Base-by-base conservation (phyloP, 371 early-diverging fungal genomes). In the Batkoa obscura region DNA sequence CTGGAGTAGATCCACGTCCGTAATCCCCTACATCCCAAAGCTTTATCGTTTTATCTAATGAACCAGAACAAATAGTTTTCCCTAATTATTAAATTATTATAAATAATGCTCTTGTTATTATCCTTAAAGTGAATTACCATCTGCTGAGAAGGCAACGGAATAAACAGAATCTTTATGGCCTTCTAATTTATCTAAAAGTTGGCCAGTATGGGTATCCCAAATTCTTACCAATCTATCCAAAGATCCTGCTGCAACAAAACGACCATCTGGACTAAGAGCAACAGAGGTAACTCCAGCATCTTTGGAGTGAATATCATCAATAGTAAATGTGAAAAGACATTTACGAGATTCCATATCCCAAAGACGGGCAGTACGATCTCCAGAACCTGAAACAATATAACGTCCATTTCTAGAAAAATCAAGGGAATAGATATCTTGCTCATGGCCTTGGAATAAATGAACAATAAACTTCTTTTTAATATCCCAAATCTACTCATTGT, bases 91-190 rank as follows among this genome's bases (percentile, higher is more conserved):
- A 15, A 41, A 10, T 32, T 36, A 12, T 13, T 17, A 6, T 36
- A 32, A 34, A 2, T 2, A 1, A 8, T 17, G 10, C 0, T 23
- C 23, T 23, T 23, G 23, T 23, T 23, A 23, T 23, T 23, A 23
- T 23, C 23, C 23, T 1, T 34, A 5, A 37, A 36, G 15, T 61
- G 57, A 69, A 51, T 64, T 67, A 48, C 97, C 97, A 68, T 96
- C 94, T 1, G 94, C 86, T 51, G 90, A 83, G 61, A 98, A 94
- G 0, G 95, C 91, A 46, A 98, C 91, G 3, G 89, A 85, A 61
- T 94, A 93, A 3, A 98, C 96, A 54, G 90, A 87, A 66, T 95
- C 92, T 61, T 83, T 88, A 73, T 98, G 99, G 0, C 96, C 97
- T 62, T 91, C 89, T 59, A 98, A 73, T 43, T 87, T 78, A 64